Conservation (phyloP, 1,284 basidiomycete species). For the Tremellales sp. region DNA sequence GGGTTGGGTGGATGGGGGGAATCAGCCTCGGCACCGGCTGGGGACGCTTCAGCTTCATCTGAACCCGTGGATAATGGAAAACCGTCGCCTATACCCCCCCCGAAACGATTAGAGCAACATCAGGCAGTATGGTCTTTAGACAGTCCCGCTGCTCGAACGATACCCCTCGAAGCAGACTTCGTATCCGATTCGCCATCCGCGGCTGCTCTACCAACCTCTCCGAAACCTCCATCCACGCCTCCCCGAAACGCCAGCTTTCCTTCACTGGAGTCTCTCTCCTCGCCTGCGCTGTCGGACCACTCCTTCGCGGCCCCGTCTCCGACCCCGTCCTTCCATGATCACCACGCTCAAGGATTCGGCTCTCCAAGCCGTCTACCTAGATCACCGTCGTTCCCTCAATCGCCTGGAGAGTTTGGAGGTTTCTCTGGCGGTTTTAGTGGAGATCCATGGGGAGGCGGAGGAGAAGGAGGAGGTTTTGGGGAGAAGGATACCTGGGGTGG, state of each 20-base stretch:
- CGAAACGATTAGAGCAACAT: too few species aligned
- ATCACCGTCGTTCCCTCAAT: constrained; percentile 31
- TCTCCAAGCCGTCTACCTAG: constrained; percentile 11
- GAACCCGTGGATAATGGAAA: too few species aligned
- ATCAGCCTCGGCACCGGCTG: neutral
- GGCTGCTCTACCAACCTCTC: neutral
- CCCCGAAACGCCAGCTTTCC: neutral
- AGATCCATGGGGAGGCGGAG: constrained; percentile 24
- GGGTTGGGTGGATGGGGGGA: neutral
- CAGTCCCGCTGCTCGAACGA: too few species aligned
- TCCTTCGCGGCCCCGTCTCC: neutral
- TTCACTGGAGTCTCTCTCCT: neutral
- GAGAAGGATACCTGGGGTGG: neutral
- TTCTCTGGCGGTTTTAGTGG: constrained; percentile 21
- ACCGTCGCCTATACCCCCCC: too few species aligned
- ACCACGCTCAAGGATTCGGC: neutral
- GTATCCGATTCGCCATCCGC: too few species aligned
- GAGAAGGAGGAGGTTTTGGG: constrained; percentile 1
- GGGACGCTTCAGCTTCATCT: too few species aligned
- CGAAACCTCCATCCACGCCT: neutral
- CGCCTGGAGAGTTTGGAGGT: constrained; percentile 30
- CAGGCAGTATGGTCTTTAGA: too few species aligned
- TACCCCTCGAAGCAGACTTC: too few species aligned
- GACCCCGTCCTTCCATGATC: neutral
- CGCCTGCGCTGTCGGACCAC: neutral